phyloP scores from a whole-genome alignment of 257 asterid genomes.

The Salvia hispanica region DNA sequence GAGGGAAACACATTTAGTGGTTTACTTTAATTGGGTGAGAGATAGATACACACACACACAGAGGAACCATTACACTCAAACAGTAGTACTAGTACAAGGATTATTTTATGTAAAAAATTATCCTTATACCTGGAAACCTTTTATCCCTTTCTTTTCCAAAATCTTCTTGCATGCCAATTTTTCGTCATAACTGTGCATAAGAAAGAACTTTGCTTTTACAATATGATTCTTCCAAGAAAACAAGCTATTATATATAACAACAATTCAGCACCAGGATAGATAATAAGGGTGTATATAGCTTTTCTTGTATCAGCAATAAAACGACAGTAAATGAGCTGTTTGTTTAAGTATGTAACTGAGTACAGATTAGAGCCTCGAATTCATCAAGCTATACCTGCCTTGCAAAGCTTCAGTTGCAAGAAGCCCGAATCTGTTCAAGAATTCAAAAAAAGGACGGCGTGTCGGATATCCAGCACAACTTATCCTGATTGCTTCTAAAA shows the following conservation, averaged over 20 bases:
- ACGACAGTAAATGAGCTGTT: conserved; percentile 20
- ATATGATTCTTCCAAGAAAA: conserved; percentile 31
- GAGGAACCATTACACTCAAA: neutral
- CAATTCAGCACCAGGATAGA: conserved; percentile 19
- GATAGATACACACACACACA: too few species aligned
- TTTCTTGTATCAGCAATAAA: conserved; percentile 13
- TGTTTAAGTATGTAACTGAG: conserved; percentile 16
- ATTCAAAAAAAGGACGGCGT: conserved; percentile 94
- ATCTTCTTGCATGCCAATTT: conserved; percentile 79
- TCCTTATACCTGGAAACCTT: conserved; percentile 82
- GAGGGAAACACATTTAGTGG: neutral
- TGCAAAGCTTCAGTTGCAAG: conserved; percentile 88
- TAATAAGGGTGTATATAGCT: conserved; percentile 4
- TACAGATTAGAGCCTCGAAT: conserved; percentile 21
- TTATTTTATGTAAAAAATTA: neutral
- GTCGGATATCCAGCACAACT: conserved; percentile 99
- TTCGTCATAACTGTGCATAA: conserved; percentile 75
- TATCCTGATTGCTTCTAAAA: conserved; percentile 95
- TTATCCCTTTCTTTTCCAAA: conserved; percentile 82
- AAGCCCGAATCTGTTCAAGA: conserved; percentile 91
- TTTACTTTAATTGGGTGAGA: neutral
- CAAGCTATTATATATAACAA: conserved; percentile 13
- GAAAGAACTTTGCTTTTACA: conserved; percentile 35
- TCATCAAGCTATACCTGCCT: conserved; percentile 58
- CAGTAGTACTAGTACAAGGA: conserved; percentile 15